phyloP scores from a whole-genome alignment of 352 stramenopile species.

The Hyaloperonospora arabidopsidis region DNA sequence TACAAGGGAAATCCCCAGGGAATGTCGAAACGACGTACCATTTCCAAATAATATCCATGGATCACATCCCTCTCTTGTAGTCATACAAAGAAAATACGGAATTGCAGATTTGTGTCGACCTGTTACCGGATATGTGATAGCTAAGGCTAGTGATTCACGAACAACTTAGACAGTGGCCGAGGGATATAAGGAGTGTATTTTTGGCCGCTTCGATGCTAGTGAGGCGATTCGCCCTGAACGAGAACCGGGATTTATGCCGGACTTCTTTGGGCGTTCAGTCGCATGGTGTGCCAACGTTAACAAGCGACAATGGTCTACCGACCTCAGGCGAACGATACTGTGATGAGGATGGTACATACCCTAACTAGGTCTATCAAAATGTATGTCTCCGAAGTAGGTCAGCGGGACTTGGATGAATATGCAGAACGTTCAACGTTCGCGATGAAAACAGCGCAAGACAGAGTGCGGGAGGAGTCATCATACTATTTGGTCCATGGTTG shows the following conservation, averaged over 20 bases:
- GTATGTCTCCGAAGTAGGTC: slow-evolving; percentile 2
- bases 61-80: background rate
- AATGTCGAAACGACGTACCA: too few species aligned
- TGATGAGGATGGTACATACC: slow-evolving; percentile 9
- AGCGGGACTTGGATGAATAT: slow-evolving; percentile 11
- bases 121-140: background rate
- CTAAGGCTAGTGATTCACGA: background rate
- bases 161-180: background rate
- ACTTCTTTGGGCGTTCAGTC: background rate
- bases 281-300: slow-evolving; percentile 2
- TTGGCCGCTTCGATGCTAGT: background rate
- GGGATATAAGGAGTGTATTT: background rate
- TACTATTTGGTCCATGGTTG: slow-evolving; percentile 4
- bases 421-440: slow-evolving; percentile 7
- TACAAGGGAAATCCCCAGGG: too few species aligned
- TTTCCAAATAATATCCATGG: background rate
- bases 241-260: background rate
- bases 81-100: background rate
- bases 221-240: background rate
- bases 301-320: slow-evolving; percentile 6
- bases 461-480: background rate
- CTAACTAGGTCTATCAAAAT: slow-evolving; percentile 7
- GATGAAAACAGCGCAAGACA: slow-evolving; percentile 9
- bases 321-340: slow-evolving; percentile 4
- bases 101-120: background rate